These are phyloP conservation scores for Saccharomycopsis schoenii DNA, from an alignment of 805 yeast species.

Conservation along the genomic window DNA sequence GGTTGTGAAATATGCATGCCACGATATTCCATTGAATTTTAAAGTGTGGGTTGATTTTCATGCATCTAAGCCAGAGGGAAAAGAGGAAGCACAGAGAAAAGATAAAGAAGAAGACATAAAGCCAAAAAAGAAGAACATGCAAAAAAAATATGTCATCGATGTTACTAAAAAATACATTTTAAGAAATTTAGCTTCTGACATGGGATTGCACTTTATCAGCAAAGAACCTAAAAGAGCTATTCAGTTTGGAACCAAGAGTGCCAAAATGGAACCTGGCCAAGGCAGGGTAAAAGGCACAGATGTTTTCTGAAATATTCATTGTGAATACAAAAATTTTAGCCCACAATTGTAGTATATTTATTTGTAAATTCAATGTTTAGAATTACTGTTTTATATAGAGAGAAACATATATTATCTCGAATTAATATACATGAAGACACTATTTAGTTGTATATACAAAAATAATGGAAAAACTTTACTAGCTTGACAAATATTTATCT, in stretches of 20 bases:
- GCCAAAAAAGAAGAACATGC: background rate
- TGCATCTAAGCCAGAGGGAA: background rate
- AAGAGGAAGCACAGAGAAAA: conserved; percentile 18
- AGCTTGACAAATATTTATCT: background rate
- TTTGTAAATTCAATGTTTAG: no score
- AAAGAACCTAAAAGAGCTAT: conserved; percentile 86
- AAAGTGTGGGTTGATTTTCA: conserved; percentile 23
- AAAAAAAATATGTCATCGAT: background rate
- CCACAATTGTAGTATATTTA: no score
- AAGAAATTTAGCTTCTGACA: conserved; percentile 46
- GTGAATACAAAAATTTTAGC: no score
- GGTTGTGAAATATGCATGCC: conserved; percentile 42
- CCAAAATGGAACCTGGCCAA: conserved; percentile 49
- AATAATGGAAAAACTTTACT: no score
- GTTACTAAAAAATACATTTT: conserved; percentile 41
- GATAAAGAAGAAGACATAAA: conserved; percentile 12
- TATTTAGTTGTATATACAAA: no score
- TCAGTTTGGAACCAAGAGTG: conserved; percentile 93
- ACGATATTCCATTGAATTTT: conserved; percentile 39
- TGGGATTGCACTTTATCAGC: conserved; percentile 46
- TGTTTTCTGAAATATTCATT: background rate
- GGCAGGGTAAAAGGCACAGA: conserved; percentile 15
- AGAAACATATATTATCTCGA: no score
- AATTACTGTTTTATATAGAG: no score
- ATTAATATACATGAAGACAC: background rate